Percentiles rank a stretch among this genome's conserved stretches.
Evolutionary conservation across 371 early-diverging fungal genomes (phyloP).

Genomic region (Rhizopus delemar): DNA sequence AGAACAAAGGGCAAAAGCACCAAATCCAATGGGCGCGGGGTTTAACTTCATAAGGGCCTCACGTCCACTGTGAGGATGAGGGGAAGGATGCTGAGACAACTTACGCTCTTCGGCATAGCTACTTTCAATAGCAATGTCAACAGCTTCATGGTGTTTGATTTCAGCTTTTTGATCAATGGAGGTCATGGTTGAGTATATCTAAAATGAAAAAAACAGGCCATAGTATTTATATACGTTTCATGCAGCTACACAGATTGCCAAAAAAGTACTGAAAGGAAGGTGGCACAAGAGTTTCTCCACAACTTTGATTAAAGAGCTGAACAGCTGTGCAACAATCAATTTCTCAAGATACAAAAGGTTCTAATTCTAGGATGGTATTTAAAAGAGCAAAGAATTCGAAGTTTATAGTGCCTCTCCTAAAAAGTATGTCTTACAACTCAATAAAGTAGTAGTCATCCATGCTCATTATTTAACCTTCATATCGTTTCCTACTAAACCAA

Average conservation of each 20-base stretch:
- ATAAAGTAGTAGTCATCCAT: not conserved
- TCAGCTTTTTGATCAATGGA: conserved; percentile 19
- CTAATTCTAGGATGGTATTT: no score
- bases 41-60: conserved; percentile 19
- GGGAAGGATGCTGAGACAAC: not conserved
- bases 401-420: not conserved
- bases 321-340: no score
- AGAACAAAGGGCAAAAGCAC: conserved; percentile 31
- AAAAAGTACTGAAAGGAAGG: conserved; percentile 21
- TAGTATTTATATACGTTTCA: conserved; percentile 12
- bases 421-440: not conserved
- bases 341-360: no score
- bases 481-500: not conserved
- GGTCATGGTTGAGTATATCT: not conserved
- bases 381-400: not conserved
- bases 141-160: conserved; percentile 23
- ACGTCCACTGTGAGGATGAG: conserved; percentile 10
- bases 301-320: not conserved
- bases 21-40: conserved; percentile 32
- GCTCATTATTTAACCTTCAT: not conserved
- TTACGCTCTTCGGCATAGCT: conserved; percentile 1
- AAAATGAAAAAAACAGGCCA: conserved; percentile 1
- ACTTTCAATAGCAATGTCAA: not conserved
- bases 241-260: conserved; percentile 10
- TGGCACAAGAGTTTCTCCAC: conserved; percentile 26